Evolutionary conservation across 345 rosid genomes (phyloP).

Genomic region (Eutrema yunnanense): DNA sequence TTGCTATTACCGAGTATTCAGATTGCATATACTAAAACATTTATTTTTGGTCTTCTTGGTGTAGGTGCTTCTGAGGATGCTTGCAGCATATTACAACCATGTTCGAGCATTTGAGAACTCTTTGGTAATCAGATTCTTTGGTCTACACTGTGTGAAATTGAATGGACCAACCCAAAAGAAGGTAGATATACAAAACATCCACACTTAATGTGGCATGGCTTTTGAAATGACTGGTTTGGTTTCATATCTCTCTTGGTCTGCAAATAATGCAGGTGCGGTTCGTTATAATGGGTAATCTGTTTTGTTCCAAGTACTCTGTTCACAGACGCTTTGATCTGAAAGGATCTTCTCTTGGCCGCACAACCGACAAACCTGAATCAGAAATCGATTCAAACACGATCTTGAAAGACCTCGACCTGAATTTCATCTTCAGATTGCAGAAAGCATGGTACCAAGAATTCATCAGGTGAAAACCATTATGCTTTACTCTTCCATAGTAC

Average conservation of each 20-base stretch:
- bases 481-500: not conserved
- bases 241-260: not conserved
- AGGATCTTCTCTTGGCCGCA: slow-evolving; percentile 95
- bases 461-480: slow-evolving; percentile 20
- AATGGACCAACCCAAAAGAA: slow-evolving; percentile 79
- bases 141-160: slow-evolving; percentile 83
- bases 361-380: slow-evolving; percentile 77
- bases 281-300: slow-evolving; percentile 93
- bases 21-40: not conserved
- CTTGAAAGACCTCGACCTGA: slow-evolving; percentile 80
- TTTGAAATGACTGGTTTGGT: not conserved
- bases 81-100: slow-evolving; percentile 83
- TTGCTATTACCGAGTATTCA: not conserved
- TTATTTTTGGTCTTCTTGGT: not conserved
- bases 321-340: slow-evolving; percentile 89
- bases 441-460: slow-evolving; percentile 84
- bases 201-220: not conserved
- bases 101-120: slow-evolving; percentile 80
- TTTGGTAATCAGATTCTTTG: slow-evolving; percentile 69
- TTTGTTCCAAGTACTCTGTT: slow-evolving; percentile 67
- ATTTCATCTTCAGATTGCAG: slow-evolving; percentile 73
- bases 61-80: slow-evolving; percentile 92
- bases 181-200: slow-evolving; percentile 32
- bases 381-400: slow-evolving; percentile 70
- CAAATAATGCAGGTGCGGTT: slow-evolving; percentile 65